Conservation (phyloP, 192 early-diverging fungal species). For the Coemansia sp. region DNA sequence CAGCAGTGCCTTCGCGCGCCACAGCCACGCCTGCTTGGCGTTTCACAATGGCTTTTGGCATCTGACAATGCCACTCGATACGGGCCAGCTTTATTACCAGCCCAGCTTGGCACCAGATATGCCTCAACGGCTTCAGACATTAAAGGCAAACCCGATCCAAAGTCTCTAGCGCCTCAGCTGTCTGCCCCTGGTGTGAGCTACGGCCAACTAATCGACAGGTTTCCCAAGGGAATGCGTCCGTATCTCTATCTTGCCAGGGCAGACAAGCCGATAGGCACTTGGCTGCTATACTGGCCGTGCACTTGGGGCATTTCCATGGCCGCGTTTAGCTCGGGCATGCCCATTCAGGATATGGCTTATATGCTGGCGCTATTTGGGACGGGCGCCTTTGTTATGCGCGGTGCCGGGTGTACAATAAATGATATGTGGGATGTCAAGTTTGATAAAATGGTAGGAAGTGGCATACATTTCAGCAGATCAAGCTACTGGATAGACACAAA, state of each 20-base stretch:
- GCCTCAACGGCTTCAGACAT: background rate
- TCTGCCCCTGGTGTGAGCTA: slow-evolving; percentile 19
- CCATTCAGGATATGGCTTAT: slow-evolving; percentile 57
- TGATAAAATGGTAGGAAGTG: slow-evolving; percentile 64
- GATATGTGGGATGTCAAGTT: slow-evolving; percentile 95
- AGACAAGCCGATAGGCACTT: slow-evolving; percentile 92
- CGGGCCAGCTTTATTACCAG: background rate
- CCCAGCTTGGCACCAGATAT: background rate
- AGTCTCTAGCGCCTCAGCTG: background rate
- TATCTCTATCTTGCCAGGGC: slow-evolving; percentile 77
- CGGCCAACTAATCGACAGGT: slow-evolving; percentile 56
- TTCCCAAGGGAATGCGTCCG: slow-evolving; percentile 63
- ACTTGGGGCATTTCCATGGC: slow-evolving; percentile 79
- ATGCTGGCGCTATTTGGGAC: slow-evolving; percentile 81
- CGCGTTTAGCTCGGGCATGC: slow-evolving; percentile 59
- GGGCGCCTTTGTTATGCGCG: slow-evolving; percentile 90
- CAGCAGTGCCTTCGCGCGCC: background rate
- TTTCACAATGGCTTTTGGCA: background rate
- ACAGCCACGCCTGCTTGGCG: background rate
- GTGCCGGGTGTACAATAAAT: slow-evolving; percentile 96
- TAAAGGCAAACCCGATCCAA: background rate
- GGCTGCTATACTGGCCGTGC: slow-evolving; percentile 91
- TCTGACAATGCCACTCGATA: background rate
- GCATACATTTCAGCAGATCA: background rate
- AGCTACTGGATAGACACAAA: background rate